These are phyloP conservation scores for Trypanosoma rangeli DNA, from an alignment of 208 protist genomes.

Conservation along the genomic window DNA sequence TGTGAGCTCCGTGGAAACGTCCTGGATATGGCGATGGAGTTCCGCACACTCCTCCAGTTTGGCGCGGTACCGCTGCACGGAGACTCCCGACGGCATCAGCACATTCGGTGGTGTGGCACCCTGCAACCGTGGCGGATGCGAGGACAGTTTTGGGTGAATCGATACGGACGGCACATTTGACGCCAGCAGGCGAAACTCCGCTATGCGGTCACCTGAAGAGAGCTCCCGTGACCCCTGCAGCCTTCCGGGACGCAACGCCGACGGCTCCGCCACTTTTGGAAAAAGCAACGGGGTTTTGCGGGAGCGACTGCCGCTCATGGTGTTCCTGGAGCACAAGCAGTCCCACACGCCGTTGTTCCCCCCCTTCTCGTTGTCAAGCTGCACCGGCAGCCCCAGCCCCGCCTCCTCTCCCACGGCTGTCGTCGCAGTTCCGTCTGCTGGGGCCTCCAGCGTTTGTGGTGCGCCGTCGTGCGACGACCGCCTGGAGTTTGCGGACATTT, in stretches of 20 bases:
- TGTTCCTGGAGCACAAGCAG: not conserved
- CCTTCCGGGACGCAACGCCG: not conserved
- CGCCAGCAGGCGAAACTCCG: not conserved
- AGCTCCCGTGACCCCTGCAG: not conserved
- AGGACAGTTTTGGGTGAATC: not conserved
- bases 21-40: constrained; percentile 27
- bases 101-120: not conserved
- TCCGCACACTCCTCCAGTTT: constrained; percentile 40
- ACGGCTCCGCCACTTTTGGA: not conserved
- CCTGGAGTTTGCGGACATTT: no score
- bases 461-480: no score
- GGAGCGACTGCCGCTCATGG: not conserved
- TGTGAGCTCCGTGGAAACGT: constrained; percentile 11
- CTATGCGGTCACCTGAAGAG: no score
- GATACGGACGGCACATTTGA: not conserved
- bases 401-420: no score
- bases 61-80: constrained; percentile 21
- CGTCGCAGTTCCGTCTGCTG: no score
- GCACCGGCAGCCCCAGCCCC: no score
- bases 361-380: no score
- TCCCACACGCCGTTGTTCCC: no score
- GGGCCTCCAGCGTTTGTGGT: no score
- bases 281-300: not conserved
- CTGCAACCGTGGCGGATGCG: not conserved
- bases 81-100: constrained; percentile 10